Percentiles rank a stretch among this genome's conserved stretches.
Evolutionary conservation across 805 yeast genomes (phyloP).

Genomic region (Tetrapisispora namnaoensis): DNA sequence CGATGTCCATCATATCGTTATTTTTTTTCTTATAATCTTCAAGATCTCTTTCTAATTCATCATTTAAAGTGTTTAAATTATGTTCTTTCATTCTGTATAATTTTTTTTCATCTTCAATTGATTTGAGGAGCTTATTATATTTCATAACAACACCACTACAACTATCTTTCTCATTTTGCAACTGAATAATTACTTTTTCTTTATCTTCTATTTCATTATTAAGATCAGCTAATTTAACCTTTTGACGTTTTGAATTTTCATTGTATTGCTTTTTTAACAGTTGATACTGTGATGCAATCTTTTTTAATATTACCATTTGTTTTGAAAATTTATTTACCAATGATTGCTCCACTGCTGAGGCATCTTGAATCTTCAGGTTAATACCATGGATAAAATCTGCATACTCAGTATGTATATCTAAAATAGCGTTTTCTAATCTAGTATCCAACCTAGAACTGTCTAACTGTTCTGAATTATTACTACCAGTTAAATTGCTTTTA

Average conservation of each 20-base stretch:
- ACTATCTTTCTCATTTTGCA: conserved; percentile 5
- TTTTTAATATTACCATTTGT: conserved; percentile 10
- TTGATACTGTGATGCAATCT: background rate
- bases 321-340: conserved; percentile 15
- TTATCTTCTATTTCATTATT: conserved; percentile 8
- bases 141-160: conserved; percentile 4
- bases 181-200: conserved; percentile 7
- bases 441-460: conserved; percentile 15
- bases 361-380: conserved; percentile 13
- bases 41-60: conserved; percentile 15
- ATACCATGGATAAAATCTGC: conserved; percentile 22
- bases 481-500: background rate
- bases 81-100: conserved; percentile 12
- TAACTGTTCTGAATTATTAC: background rate
- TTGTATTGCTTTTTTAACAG: background rate
- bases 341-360: conserved; percentile 12
- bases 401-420: conserved; percentile 23
- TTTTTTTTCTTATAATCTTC: background rate
- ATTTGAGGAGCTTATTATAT: conserved; percentile 8
- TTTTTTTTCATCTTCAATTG: conserved; percentile 11
- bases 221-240: background rate
- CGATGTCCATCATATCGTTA: conserved; percentile 1
- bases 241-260: background rate
- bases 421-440: conserved; percentile 21
- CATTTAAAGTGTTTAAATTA: conserved; percentile 19